Conservation (phyloP, 257 asterid genomes). For the Capsicum rhomboideum region DNA sequence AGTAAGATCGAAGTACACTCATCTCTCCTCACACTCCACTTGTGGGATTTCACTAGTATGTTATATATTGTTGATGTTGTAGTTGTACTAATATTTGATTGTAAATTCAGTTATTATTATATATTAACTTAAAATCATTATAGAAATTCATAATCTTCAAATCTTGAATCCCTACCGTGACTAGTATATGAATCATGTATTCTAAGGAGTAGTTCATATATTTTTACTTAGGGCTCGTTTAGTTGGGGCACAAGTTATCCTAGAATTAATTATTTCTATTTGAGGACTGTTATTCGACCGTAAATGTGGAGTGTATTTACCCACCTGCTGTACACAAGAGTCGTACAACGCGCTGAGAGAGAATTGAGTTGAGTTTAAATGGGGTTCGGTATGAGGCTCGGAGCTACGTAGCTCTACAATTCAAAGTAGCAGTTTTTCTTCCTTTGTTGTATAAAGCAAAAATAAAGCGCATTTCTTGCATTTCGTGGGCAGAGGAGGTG, state of each 20-base stretch:
- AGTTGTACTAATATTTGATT: not conserved
- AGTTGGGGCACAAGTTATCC: too few species aligned
- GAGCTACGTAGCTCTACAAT: slow-evolving; percentile 17
- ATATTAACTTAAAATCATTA: too few species aligned
- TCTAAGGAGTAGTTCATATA: not conserved
- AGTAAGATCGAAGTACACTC: too few species aligned
- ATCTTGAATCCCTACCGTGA: not conserved
- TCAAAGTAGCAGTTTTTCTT: not conserved
- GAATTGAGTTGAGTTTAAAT: not conserved
- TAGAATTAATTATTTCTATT: too few species aligned
- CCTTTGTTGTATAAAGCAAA: slow-evolving; percentile 15
- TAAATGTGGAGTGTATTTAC: too few species aligned
- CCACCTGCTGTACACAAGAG: not conserved
- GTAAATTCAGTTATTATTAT: too few species aligned
- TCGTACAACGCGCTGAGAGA: slow-evolving; percentile 9
- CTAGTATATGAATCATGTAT: not conserved
- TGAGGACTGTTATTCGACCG: too few species aligned
- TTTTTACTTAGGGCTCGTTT: not conserved
- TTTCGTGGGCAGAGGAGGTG: slow-evolving; percentile 15
- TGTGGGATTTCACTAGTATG: not conserved
- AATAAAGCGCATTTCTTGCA: slow-evolving; percentile 27
- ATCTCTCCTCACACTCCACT: not conserved
- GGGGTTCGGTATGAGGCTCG: slow-evolving; percentile 52
- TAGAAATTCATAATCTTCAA: too few species aligned
- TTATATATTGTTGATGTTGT: not conserved